Conservation (phyloP, 805 yeast genomes). For the Metschnikowia continentalis region DNA sequence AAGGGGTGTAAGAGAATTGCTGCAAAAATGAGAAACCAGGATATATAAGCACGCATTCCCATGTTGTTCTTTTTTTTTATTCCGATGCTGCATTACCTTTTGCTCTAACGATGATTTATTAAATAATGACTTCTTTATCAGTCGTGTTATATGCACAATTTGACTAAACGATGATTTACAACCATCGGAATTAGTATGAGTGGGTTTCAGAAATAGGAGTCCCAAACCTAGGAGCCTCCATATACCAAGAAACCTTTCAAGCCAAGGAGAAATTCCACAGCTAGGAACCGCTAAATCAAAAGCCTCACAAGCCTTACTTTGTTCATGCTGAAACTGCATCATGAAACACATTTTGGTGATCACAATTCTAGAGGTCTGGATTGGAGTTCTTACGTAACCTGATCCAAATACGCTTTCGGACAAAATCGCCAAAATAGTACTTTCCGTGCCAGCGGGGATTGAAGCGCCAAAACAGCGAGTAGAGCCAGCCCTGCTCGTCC, state of each 20-base stretch:
- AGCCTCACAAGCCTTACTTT: not conserved
- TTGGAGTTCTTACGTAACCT: constrained; percentile 28
- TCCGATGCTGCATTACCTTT: no score
- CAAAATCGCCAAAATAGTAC: constrained; percentile 53
- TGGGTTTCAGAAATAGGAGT: no score
- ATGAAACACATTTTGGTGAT: not conserved
- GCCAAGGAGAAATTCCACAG: no score
- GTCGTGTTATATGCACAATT: no score
- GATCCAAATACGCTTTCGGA: constrained; percentile 65
- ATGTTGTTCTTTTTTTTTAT: not conserved
- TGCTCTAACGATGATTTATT: no score
- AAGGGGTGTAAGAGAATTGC: constrained; percentile 3
- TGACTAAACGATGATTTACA: not conserved
- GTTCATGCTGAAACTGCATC: not conserved
- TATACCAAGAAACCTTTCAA: no score
- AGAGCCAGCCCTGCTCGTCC: constrained; percentile 85
- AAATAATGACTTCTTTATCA: no score
- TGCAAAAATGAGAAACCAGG: not conserved
- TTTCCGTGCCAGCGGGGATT: constrained; percentile 59
- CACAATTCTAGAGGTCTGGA: not conserved
- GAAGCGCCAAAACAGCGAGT: constrained; percentile 41
- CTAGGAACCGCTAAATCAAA: no score
- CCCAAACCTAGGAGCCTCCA: no score
- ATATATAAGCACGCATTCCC: not conserved
- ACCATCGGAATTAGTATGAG: not conserved